phyloP scores from a whole-genome alignment of 1,284 basidiomycete genomes.

The Ganoderma leucocontextum region DNA sequence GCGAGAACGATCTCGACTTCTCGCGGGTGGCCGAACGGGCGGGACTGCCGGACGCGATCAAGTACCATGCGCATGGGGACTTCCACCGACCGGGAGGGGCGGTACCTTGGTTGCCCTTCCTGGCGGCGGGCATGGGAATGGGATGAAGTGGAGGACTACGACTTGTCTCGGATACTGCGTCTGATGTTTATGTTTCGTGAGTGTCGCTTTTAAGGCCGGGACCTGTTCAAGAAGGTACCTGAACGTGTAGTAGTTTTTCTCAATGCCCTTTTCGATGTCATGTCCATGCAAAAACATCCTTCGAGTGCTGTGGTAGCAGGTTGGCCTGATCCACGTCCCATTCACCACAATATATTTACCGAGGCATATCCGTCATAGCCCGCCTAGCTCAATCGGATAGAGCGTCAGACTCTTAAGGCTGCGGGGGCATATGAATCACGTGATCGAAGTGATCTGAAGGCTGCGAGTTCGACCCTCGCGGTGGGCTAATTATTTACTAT shows the following conservation, averaged over 20 bases:
- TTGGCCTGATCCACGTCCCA: no score
- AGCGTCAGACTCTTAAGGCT: constrained; percentile 74
- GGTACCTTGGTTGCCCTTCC: background rate
- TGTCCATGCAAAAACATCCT: no score
- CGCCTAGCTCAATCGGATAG: constrained; percentile 89
- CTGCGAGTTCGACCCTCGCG: constrained; percentile 93
- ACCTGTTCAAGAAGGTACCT: no score
- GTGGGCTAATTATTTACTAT: constrained; percentile 65
- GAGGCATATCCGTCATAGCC: constrained; percentile 44
- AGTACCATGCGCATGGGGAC: background rate
- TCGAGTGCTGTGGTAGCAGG: no score
- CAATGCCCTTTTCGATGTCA: no score
- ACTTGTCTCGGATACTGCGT: no score
- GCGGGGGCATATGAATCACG: background rate
- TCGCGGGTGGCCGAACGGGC: constrained; percentile 1
- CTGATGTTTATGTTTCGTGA: background rate
- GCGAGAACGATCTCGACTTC: background rate
- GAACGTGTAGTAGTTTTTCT: no score
- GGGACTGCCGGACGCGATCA: background rate
- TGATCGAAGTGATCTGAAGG: constrained; percentile 58
- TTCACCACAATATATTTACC: no score
- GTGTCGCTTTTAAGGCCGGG: background rate
- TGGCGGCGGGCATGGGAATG: background rate
- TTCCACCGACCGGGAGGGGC: background rate
- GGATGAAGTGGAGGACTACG: background rate